Conservation (phyloP, 352 stramenopile genomes). For the Pythium dissotocum region DNA sequence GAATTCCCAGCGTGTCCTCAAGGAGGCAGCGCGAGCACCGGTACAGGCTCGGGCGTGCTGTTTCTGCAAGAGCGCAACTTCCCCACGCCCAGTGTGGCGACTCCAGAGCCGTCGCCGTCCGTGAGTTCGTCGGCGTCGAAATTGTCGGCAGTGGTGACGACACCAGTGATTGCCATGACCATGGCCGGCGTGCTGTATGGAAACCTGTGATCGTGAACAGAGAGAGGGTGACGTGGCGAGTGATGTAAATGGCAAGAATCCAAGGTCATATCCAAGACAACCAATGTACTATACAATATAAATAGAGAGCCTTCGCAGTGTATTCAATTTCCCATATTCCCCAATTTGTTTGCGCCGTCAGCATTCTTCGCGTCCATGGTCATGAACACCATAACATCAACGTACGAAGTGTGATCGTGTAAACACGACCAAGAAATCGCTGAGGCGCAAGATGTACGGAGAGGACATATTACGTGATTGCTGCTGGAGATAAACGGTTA, state of each 20-base stretch:
- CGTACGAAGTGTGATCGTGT: too few relatives aligned
- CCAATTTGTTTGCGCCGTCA: too few relatives aligned
- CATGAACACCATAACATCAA: too few relatives aligned
- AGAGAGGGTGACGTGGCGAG: too few relatives aligned
- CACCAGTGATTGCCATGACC: neutral
- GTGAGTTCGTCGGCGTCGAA: neutral
- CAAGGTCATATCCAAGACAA: too few relatives aligned
- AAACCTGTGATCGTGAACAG: neutral
- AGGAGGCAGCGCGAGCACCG: neutral
- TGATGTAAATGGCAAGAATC: too few relatives aligned
- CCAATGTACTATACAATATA: neutral
- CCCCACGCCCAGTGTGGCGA: neutral
- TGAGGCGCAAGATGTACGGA: too few relatives aligned
- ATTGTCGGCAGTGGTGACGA: neutral
- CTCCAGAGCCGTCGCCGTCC: neutral
- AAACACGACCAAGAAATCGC: too few relatives aligned
- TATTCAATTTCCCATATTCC: too few relatives aligned
- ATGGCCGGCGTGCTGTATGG: neutral
- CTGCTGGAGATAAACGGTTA: too few relatives aligned
- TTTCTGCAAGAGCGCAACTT: neutral
- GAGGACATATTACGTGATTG: too few relatives aligned
- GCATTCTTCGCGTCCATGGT: too few relatives aligned
- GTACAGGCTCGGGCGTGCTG: neutral
- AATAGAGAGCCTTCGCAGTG: neutral
- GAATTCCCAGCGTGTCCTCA: slow-evolving; percentile 28